These are phyloP conservation scores for Fraxinus dipetala DNA, from an alignment of 305 asterid species.

Conservation along the genomic window DNA sequence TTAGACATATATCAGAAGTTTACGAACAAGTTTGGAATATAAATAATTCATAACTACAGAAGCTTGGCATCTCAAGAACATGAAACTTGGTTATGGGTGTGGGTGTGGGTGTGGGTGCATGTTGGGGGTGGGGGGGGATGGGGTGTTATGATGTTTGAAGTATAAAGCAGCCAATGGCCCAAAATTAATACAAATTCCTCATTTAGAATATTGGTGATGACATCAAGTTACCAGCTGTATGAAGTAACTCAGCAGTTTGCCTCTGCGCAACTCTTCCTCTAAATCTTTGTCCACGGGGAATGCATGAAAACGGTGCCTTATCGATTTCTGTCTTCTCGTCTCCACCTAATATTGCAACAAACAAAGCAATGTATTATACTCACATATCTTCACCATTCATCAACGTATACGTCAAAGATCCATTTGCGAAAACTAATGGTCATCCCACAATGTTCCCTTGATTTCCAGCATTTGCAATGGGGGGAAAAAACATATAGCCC, in stretches of 20 bases:
- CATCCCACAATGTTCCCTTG: neutral
- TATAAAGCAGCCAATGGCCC: neutral
- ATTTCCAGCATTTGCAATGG: neutral
- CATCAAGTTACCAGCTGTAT: neutral
- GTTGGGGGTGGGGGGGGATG: neutral
- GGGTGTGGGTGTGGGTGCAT: neutral
- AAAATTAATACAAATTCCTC: neutral
- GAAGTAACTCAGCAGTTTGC: neutral
- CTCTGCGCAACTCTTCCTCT: neutral
- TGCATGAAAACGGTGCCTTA: neutral
- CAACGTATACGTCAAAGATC: neutral
- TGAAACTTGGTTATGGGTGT: neutral
- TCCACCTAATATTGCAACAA: neutral
- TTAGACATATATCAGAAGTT: neutral
- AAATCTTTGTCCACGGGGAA: neutral
- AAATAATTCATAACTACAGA: neutral
- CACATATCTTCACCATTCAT: neutral
- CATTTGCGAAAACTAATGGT: neutral
- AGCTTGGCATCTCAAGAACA: neutral
- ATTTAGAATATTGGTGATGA: neutral
- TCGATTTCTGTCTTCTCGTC: neutral
- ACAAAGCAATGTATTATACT: neutral
- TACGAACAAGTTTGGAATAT: neutral
- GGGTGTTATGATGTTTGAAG: neutral
- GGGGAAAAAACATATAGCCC: neutral